phyloP scores from a whole-genome alignment of 2,329 filamentous ascomycete species.

The Ophiobolus disseminans region DNA sequence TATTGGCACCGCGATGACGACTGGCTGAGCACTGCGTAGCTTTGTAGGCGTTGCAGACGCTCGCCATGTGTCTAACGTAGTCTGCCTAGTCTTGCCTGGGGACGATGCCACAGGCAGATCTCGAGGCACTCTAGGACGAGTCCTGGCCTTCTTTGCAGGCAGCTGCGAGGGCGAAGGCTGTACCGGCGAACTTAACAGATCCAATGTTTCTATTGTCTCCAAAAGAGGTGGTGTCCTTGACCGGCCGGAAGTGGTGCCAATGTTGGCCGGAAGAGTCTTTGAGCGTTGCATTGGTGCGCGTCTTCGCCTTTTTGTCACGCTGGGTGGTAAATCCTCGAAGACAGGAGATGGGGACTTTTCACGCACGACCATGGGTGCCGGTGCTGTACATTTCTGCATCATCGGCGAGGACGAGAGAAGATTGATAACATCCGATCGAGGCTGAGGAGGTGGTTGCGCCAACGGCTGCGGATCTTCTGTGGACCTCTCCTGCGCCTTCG shows the following conservation, averaged over 20 bases:
- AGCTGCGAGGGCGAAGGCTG: conserved; percentile 33
- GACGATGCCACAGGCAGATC: conserved; percentile 23
- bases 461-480: background rate
- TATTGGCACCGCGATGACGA: conserved; percentile 15
- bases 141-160: conserved; percentile 34
- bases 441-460: conserved; percentile 4
- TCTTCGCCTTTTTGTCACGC: conserved; percentile 38
- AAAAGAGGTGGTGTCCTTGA: conserved; percentile 24
- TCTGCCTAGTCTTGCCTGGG: conserved; percentile 32
- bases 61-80: conserved; percentile 42
- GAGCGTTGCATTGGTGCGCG: conserved; percentile 45
- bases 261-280: conserved; percentile 36
- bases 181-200: conserved; percentile 33
- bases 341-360: conserved; percentile 29
- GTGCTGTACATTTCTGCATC: conserved; percentile 2
- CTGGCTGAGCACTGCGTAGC: conserved; percentile 6
- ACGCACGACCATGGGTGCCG: conserved; percentile 4
- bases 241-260: conserved; percentile 12
- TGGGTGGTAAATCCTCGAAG: conserved; percentile 33
- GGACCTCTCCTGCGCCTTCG: conserved; percentile 26
- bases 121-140: conserved; percentile 12
- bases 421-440: conserved; percentile 25
- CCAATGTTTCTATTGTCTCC: conserved; percentile 35
- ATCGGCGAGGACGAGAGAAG: conserved; percentile 42
- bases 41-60: conserved; percentile 36